Conservation (phyloP, 2,329 filamentous ascomycete genomes). For the Alternaria metachromatica region DNA sequence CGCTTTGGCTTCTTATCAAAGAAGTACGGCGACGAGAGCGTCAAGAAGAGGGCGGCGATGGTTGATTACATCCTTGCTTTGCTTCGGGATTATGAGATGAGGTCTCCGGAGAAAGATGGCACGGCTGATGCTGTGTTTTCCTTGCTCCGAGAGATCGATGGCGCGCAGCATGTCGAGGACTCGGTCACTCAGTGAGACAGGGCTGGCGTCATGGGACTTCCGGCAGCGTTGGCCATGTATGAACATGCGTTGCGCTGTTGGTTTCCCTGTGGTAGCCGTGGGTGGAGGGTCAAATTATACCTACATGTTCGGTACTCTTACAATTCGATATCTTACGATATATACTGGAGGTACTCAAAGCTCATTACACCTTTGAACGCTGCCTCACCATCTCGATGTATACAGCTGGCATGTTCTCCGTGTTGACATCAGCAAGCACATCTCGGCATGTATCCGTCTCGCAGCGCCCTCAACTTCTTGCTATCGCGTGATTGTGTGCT, state of each 20-base stretch:
- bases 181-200: background rate
- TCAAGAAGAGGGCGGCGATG: background rate
- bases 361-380: background rate
- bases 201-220: background rate
- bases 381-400: background rate
- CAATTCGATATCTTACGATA: background rate
- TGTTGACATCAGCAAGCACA: background rate
- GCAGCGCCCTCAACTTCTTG: background rate
- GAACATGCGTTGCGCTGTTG: background rate
- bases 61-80: background rate
- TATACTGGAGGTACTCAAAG: background rate
- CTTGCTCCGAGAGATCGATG: background rate
- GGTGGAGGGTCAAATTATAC: background rate
- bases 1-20: background rate
- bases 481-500: background rate
- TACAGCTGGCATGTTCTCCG: background rate
- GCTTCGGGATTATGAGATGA: background rate
- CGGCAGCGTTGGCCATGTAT: background rate
- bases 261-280: background rate
- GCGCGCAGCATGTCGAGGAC: background rate
- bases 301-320: background rate
- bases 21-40: background rate
- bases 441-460: background rate
- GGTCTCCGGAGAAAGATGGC: background rate
- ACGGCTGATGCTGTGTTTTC: background rate